phyloP scores from a whole-genome alignment of 2,329 filamentous ascomycete species.

The Talaromyces funiculosus region DNA sequence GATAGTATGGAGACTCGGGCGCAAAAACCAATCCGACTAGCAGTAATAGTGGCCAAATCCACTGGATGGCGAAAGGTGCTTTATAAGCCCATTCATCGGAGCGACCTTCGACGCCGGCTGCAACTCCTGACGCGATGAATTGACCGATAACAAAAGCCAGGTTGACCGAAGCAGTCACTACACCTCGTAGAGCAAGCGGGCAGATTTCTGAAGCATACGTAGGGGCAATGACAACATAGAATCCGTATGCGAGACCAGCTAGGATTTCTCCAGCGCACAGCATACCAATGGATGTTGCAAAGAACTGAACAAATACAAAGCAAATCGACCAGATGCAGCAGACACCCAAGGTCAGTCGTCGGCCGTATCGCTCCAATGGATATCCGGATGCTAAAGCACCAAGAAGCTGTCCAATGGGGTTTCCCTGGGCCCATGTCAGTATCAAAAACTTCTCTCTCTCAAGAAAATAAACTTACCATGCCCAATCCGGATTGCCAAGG shows the following conservation, averaged over 20 bases:
- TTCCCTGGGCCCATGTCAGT: conserved; percentile 8
- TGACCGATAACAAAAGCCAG: conserved; percentile 43
- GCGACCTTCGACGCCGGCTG: conserved; percentile 26
- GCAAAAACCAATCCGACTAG: conserved; percentile 39
- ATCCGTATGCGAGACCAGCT: conserved; percentile 43
- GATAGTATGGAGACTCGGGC: conserved; percentile 50
- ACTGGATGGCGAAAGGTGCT: conserved; percentile 43
- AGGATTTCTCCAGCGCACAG: conserved; percentile 42
- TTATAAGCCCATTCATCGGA: conserved; percentile 39
- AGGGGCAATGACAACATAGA: conserved; percentile 47
- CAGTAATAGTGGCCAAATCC: conserved; percentile 37
- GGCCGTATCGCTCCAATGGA: conserved; percentile 40
- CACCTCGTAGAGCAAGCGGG: conserved; percentile 45
- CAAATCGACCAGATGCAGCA: conserved; percentile 25
- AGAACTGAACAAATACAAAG: conserved; percentile 32
- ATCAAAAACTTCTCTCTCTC: conserved; percentile 13
- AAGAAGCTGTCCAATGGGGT: conserved; percentile 43
- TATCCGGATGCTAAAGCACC: conserved; percentile 43
- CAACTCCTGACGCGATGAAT: conserved; percentile 29
- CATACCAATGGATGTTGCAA: conserved; percentile 33
- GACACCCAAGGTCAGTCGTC: conserved; percentile 21
- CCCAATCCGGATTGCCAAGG: conserved; percentile 49
- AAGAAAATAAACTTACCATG: conserved; percentile 26
- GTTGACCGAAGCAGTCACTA: conserved; percentile 47
- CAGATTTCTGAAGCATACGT: conserved; percentile 43